These are phyloP conservation scores for Eutrema yunnanense DNA, from an alignment of 345 rosid genomes.

Conservation along the genomic window DNA sequence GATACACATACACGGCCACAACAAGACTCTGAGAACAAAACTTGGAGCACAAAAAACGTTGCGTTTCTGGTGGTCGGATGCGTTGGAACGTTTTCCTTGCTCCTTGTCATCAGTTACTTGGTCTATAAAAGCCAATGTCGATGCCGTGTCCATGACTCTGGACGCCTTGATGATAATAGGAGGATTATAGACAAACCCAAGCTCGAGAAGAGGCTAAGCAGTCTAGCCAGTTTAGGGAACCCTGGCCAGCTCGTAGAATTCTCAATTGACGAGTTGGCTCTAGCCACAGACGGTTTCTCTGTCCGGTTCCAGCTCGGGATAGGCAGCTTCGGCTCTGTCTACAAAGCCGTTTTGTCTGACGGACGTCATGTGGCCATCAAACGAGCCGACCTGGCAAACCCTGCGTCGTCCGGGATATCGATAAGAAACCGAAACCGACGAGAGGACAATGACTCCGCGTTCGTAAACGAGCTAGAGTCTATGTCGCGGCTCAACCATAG, in stretches of 20 bases:
- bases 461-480: conserved; percentile 72
- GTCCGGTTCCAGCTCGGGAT: conserved; percentile 49
- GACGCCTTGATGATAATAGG: conserved; percentile 44
- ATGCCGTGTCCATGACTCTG: conserved; percentile 66
- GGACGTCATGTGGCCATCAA: conserved; percentile 74
- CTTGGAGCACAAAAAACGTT: conserved; percentile 40
- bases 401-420: conserved; percentile 6
- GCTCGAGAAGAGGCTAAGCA: conserved; percentile 57
- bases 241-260: conserved; percentile 56
- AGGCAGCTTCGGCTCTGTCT: conserved; percentile 82
- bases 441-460: conserved; percentile 58
- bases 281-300: conserved; percentile 59
- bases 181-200: conserved; percentile 14
- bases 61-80: conserved; percentile 58
- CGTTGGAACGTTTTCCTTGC: conserved; percentile 40
- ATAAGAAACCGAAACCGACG: conserved; percentile 24
- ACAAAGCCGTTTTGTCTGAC: conserved; percentile 44
- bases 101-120: conserved; percentile 38
- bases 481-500: conserved; percentile 71
- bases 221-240: conserved; percentile 55
- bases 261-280: conserved; percentile 36
- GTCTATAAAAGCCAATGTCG: conserved; percentile 38
- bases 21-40: neutral
- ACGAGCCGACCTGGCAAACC: conserved; percentile 47
- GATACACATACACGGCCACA: neutral